Evolutionary conservation across 139 green algal species (phyloP).

Genomic region (Asterochloris erici): DNA sequence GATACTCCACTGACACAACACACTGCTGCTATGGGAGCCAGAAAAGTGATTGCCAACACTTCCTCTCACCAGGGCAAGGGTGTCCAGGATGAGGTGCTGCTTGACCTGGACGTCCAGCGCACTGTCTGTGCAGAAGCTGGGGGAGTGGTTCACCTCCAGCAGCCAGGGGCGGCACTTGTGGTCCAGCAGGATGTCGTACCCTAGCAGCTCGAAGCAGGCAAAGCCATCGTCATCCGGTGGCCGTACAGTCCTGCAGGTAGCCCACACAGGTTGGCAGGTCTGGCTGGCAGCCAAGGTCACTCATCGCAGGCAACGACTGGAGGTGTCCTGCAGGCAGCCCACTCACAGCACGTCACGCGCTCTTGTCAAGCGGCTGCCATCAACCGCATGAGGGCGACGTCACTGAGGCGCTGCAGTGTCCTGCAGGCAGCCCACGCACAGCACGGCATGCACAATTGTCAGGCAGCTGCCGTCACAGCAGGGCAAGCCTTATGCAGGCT

Average conservation of each 20-base stretch:
- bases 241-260: constrained; percentile 24
- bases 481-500: no score
- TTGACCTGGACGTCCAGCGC: constrained; percentile 61
- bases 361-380: no score
- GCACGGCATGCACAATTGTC: no score
- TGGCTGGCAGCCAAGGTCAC: no score
- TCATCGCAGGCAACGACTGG: no score
- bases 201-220: constrained; percentile 75
- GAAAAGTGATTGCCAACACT: not conserved
- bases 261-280: no score
- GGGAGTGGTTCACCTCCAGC: constrained; percentile 80
- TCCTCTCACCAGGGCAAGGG: constrained; percentile 28
- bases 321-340: no score
- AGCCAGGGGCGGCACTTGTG: constrained; percentile 67
- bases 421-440: no score
- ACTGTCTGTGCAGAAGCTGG: constrained; percentile 69
- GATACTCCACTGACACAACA: not conserved
- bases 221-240: constrained; percentile 55
- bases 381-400: no score
- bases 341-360: no score
- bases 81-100: constrained; percentile 38
- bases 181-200: constrained; percentile 72
- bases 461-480: no score
- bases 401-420: no score
- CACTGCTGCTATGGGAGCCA: not conserved